Evolutionary conservation across 208 protist genomes (phyloP).

Genomic region (Trypanosoma caninum): DNA sequence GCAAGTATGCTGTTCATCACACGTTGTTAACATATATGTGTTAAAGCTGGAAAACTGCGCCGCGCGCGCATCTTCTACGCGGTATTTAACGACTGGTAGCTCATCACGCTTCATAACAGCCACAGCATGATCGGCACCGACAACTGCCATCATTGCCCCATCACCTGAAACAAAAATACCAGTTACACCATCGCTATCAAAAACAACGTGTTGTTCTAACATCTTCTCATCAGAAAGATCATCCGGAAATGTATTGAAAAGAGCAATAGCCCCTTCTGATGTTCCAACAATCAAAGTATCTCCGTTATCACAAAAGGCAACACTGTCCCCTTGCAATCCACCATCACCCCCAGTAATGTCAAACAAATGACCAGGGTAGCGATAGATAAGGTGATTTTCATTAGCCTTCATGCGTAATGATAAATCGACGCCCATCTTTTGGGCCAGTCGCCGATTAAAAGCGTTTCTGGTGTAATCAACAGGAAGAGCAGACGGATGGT

Average conservation of each 20-base stretch:
- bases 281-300: conserved; percentile 77
- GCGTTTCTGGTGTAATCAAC: conserved; percentile 64
- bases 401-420: conserved; percentile 50
- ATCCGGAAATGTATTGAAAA: conserved; percentile 84
- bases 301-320: conserved; percentile 79
- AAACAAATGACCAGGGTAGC: conserved; percentile 79
- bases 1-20: conserved; percentile 56
- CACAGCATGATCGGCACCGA: conserved; percentile 36
- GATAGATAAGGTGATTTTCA: conserved; percentile 66
- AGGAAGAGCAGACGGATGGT: conserved; percentile 48
- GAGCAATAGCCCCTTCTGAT: conserved; percentile 65
- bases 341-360: conserved; percentile 69
- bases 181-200: conserved; percentile 71
- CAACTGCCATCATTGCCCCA: conserved; percentile 44
- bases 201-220: conserved; percentile 77
- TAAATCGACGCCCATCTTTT: conserved; percentile 44
- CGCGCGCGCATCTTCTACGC: conserved; percentile 49
- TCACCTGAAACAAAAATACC: conserved; percentile 57
- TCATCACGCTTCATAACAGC: conserved; percentile 55
- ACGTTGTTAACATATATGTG: conserved; percentile 49
- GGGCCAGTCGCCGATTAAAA: conserved; percentile 57
- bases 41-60: conserved; percentile 72
- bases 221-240: conserved; percentile 66
- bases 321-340: conserved; percentile 64
- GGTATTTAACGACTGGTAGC: conserved; percentile 53